phyloP scores from a whole-genome alignment of 768 basidiomycete species.

The Amanita pallidorosea region DNA sequence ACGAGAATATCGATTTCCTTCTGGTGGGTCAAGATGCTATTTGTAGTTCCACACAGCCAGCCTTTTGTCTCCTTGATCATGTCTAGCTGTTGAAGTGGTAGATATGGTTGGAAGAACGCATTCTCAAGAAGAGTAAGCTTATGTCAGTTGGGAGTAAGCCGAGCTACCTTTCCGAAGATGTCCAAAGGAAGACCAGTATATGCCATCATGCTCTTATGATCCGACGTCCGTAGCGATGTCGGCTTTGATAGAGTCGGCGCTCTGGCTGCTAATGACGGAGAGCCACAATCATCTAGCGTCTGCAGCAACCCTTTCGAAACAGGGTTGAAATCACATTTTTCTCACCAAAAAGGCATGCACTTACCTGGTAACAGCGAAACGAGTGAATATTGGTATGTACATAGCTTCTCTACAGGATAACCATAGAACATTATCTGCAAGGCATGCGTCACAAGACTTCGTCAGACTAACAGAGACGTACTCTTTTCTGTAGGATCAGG shows the following conservation, averaged over 20 bases:
- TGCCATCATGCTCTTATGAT: slow-evolving; percentile 81
- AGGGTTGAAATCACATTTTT: neutral
- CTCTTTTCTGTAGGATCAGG: slow-evolving; percentile 87
- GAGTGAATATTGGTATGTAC: slow-evolving; percentile 97
- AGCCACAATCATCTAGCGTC: slow-evolving; percentile 84
- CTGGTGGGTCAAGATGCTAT: slow-evolving; percentile 90
- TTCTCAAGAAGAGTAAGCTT: slow-evolving; percentile 33
- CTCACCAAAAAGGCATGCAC: slow-evolving; percentile 9
- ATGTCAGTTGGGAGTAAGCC: neutral
- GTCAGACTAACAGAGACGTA: slow-evolving; percentile 19
- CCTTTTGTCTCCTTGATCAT: slow-evolving; percentile 68
- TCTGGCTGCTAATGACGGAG: slow-evolving; percentile 66
- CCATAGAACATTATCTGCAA: slow-evolving; percentile 90
- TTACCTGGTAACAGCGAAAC: slow-evolving; percentile 84
- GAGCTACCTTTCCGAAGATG: slow-evolving; percentile 74
- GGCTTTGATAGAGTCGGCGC: slow-evolving; percentile 51
- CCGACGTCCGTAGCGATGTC: slow-evolving; percentile 77
- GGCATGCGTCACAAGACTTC: neutral
- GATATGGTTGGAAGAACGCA: slow-evolving; percentile 95
- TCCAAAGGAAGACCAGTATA: slow-evolving; percentile 93
- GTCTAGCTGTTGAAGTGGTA: slow-evolving; percentile 92
- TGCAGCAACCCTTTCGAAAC: slow-evolving; percentile 62
- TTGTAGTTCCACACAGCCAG: slow-evolving; percentile 94
- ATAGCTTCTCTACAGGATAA: slow-evolving; percentile 90
- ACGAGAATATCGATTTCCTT: slow-evolving; percentile 86